Conservation (phyloP, 208 protist species). For the Acanthamoeba triangularis region DNA sequence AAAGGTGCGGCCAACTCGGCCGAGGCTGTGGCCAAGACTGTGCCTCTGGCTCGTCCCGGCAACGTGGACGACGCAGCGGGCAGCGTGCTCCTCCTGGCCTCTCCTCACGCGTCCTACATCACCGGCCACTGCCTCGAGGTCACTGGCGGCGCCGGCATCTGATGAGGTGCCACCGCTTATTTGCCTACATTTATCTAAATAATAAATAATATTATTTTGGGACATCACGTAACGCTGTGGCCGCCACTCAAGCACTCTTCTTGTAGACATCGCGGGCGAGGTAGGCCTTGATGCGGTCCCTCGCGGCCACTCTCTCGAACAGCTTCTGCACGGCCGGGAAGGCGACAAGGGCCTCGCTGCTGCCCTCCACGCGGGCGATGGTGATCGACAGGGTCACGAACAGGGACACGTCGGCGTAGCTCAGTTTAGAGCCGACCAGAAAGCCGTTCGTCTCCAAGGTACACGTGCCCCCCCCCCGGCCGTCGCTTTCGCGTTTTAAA, state of each 20-base stretch:
- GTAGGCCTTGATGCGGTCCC: constrained; percentile 21
- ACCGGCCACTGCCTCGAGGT: constrained; percentile 87
- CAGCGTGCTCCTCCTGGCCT: constrained; percentile 82
- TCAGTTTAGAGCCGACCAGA: constrained; percentile 18
- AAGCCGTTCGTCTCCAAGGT: constrained; percentile 42
- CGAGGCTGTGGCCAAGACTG: background rate
- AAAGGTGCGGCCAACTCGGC: background rate
- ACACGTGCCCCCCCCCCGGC: background rate
- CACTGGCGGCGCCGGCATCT: constrained; percentile 87
- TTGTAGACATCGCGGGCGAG: background rate
- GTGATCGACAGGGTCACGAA: background rate
- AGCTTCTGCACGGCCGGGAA: background rate
- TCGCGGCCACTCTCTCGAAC: background rate
- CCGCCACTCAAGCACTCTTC: background rate
- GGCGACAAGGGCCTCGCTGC: background rate
- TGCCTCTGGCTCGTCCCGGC: constrained; percentile 53
- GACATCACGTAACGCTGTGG: too few species aligned
- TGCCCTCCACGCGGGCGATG: background rate
- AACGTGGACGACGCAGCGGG: constrained; percentile 80
- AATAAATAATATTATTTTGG: too few species aligned
- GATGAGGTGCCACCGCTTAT: too few species aligned
- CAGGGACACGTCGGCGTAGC: background rate
- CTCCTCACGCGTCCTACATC: constrained; percentile 83
- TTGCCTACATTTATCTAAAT: too few species aligned
- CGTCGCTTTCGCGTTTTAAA: background rate